Base-by-base conservation (phyloP, 768 basidiomycete genomes). In the Fibroporia radiculosa region DNA sequence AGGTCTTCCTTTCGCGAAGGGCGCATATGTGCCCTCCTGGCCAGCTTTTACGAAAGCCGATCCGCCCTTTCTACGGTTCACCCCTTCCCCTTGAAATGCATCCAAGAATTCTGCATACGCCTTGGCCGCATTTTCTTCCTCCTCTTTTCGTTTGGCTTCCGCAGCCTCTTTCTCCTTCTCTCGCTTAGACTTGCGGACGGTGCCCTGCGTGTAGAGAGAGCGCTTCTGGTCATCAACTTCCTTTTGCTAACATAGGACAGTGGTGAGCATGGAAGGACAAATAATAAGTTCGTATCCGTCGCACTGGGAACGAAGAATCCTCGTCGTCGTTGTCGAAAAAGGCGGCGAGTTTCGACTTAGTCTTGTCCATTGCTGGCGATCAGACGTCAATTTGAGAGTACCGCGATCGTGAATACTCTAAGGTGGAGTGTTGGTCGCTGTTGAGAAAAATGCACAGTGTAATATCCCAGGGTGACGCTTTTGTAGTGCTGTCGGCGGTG, bases 131-230 rank as follows among this genome's bases (percentile, higher is more conserved):
- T 75, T 72, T 40, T 80, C 81, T 58, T 90, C 88, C 57, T 91
- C 89, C 58, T 89, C 86, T 50, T 73, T 77, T 56, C 82, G 82
- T 66, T 92, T 96, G 29, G 82, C 84, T 57, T 93, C 92, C 27
- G 89, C 93, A 39, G 84, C 84, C 56, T 97, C 93, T 57, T 82
- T 82, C 60, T 98, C 96, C 56, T 86, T 85, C 66, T 98, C 93
- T 52, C 87, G 74, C 47, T 84, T 82, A 13, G 92, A 92, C 69
- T 98, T 97, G 48, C 82, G 80, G 42, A 83, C 78, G 28, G 77
- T 86, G n/a, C 86, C 92, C 58, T 89, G 80, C 25, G 87, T 66
- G 65, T 88, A 96, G 38, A 88, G 84, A 27, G 86, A 84, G 47
- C 86, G 66, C 66, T 95, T 95, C 56, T 83, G 77, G 58, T 85